These are phyloP conservation scores for Hura crepitans DNA, from an alignment of 441 rosid genomes.

Conservation along the genomic window DNA sequence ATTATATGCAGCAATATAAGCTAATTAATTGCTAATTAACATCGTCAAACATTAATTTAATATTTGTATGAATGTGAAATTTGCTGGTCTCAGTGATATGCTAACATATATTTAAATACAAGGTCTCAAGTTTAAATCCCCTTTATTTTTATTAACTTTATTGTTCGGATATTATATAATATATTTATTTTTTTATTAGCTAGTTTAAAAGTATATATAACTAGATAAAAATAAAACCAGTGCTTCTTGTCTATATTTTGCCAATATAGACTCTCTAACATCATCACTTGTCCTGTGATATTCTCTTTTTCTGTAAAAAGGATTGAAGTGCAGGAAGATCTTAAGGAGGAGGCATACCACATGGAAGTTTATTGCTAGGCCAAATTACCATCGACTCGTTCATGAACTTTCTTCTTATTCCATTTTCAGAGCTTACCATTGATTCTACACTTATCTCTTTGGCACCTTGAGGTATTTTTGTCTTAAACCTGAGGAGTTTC, in stretches of 20 bases:
- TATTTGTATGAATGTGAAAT: neutral
- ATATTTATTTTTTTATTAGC: neutral
- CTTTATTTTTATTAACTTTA: no score
- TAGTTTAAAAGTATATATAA: no score
- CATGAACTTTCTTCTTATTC: conserved; percentile 47
- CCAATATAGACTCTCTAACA: conserved; percentile 32
- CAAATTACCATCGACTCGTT: conserved; percentile 53
- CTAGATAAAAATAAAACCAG: no score
- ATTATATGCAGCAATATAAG: neutral
- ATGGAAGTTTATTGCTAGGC: conserved; percentile 44
- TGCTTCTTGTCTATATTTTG: neutral
- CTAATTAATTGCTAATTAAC: neutral
- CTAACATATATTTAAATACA: no score
- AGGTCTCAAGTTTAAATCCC: no score
- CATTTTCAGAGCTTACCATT: conserved; percentile 39
- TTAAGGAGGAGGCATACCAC: conserved; percentile 49
- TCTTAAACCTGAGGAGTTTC: conserved; percentile 58
- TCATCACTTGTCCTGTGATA: conserved; percentile 25
- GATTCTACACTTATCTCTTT: conserved; percentile 43
- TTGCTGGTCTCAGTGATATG: no score
- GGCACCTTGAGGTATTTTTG: conserved; percentile 43
- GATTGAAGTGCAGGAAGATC: conserved; percentile 23
- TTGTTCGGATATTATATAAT: neutral
- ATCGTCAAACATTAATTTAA: conserved; percentile 1
- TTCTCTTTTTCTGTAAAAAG: conserved; percentile 27